Evolutionary conservation across 2,329 filamentous ascomycete genomes (phyloP), one percentile per base, ranked within the genome.

Genomic region (Fusarium fracticaudum): DNA sequence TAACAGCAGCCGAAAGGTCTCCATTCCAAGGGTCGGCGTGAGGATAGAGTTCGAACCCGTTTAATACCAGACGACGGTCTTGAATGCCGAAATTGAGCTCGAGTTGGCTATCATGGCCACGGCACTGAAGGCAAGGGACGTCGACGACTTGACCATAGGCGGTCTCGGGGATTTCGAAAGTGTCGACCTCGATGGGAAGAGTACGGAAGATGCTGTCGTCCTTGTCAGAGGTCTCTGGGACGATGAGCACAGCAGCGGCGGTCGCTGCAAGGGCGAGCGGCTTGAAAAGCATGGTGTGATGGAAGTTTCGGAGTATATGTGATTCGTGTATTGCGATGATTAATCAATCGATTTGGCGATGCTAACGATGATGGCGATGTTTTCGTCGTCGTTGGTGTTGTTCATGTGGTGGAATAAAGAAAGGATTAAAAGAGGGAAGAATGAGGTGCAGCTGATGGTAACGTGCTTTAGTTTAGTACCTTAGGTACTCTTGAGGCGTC

Each of bases 1-100:
- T 76, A 63, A 90, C 85, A 18, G 81, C 76, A 17, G 88, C 88
- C 11, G 79, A 81, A 43, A 90, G 82, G 14, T 81, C 80, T 54
- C 81, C 80, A 72, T 79, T 79, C 79, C 85, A 83, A 3, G 86
- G 84, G 77, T 88, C 83, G 72, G 88, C 80, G 59, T 85, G 81
- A 22, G 89, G 88, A 74, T 91, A 93, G 24, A 93, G 83, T 76
- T 90, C 87, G 69, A 88, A 87, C 65, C 87, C 89, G 80, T 92
- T 92, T 65, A 92, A 76, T 43, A 89, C 78, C 33, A 93, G 83
- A 47, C 82, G 83, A 66, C 79, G 77, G 54, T 83, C 83, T 22
- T 88, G 85, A 70, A 92, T 80, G 65, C 79, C 82, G 76, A 93
- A 88, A 75, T 87, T 85, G 44, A 93, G 83, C 72, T 86, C 82